These are phyloP conservation scores for Calamus simplicifolius DNA, from an alignment of 176 grass and related monocot genomes.

Conservation along the genomic window DNA sequence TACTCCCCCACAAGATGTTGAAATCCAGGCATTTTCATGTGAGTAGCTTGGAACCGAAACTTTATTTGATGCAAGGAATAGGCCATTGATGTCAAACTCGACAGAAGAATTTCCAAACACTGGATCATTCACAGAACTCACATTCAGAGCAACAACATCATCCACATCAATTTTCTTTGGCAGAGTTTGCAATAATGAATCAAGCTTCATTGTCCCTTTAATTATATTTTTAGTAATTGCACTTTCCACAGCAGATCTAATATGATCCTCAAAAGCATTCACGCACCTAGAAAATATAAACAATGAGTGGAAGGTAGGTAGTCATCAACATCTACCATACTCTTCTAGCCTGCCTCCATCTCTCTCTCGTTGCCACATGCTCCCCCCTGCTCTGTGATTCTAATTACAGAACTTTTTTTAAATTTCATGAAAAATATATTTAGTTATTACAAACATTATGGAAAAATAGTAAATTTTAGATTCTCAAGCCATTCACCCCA, in stretches of 20 bases:
- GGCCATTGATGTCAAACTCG: conserved; percentile 88
- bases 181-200: conserved; percentile 63
- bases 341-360: too few species aligned
- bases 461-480: too few species aligned
- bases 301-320: conserved; percentile 17
- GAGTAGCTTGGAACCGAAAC: conserved; percentile 12
- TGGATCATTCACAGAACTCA: conserved; percentile 77
- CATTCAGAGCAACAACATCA: conserved; percentile 59
- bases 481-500: too few species aligned
- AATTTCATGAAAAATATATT: too few species aligned
- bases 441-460: too few species aligned
- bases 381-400: too few species aligned
- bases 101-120: conserved; percentile 62
- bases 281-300: conserved; percentile 50
- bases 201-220: conserved; percentile 62
- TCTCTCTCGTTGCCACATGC: too few species aligned
- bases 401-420: too few species aligned
- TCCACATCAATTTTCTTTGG: conserved; percentile 81
- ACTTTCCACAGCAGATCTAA: conserved; percentile 74
- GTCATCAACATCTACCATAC: too few species aligned
- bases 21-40: conserved; percentile 24
- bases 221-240: conserved; percentile 63
- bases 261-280: conserved; percentile 72
- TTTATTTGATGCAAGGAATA: conserved; percentile 55
- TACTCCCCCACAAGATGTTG: conserved; percentile 27